Evolutionary conservation across 352 stramenopile genomes (phyloP), one percentile per base, ranked within the genome.

Genomic region (Aphanomyces cochlioides): DNA sequence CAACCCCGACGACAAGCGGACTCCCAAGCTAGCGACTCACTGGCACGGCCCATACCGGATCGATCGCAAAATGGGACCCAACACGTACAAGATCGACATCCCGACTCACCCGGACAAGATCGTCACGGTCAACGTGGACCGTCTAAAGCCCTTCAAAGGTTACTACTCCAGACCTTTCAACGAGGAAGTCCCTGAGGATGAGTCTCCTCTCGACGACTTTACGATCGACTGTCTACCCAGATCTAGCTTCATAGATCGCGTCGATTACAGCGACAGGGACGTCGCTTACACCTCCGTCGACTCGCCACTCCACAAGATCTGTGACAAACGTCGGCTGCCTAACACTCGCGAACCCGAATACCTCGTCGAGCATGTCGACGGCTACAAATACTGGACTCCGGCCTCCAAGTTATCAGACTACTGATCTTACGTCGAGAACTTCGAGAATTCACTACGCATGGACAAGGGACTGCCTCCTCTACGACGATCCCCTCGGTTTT

Each of bases 101-200:
- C 13, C 45, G n/a, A 53, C 45, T 15, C 50, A 58, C 3, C 50
- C 8, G 0, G 50, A 58, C 50, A 58, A 21, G 50, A 58, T 58
- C 8, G n/a, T 58, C 8, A 58, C 50, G n/a, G n/a, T 58, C 50
- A 58, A 58, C n/a, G 50, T 58, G 7, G 50, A 58, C 50, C 50
- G 50, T 13, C n/a, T 58, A n/a, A 58, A 58, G n/a, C 50, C 50
- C 8, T 19, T 58, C 50, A n/a, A 34, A 21, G 50, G 50, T 1
- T 58, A 58, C n/a, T 58, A 58, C 50, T 58, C 50, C 1, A n/a
- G 50, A 10, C 50, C 50, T 1, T 58, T 58, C 50, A 58, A 58
- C n/a, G 50, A 58, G n/a, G 50, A 58, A 21, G n/a, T 58, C n/a
- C 50, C 50, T 2, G 50, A 21, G 50, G 50, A 19, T 3, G 50